phyloP scores from a whole-genome alignment of 495 filamentous ascomycete species.

The Talaromyces wortmannii region DNA sequence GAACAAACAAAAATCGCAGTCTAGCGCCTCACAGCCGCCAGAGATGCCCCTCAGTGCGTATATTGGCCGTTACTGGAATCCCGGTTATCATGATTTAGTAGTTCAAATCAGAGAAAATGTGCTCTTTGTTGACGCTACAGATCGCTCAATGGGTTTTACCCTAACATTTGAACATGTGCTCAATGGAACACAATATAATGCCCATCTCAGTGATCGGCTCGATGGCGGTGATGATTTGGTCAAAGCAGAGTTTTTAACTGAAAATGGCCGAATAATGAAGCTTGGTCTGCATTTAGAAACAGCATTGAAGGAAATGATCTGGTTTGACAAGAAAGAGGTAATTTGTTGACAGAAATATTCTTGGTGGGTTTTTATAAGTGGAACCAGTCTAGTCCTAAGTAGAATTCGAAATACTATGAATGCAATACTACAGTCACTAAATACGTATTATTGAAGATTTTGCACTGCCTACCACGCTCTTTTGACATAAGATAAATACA shows the following conservation, averaged over 20 bases:
- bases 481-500: no score
- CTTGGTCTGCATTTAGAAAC: constrained; percentile 17
- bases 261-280: constrained; percentile 10
- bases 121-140: constrained; percentile 26
- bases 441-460: no score
- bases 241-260: constrained; percentile 13
- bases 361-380: no score
- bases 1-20: not conserved
- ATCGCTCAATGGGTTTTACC: constrained; percentile 18
- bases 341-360: not conserved
- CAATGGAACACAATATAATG: constrained; percentile 3
- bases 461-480: no score
- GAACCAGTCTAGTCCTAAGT: no score
- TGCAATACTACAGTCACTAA: no score
- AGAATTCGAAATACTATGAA: no score
- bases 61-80: constrained; percentile 9
- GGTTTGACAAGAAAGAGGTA: constrained; percentile 16
- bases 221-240: constrained; percentile 5
- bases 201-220: not conserved
- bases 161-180: constrained; percentile 8
- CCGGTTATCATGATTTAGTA: constrained; percentile 9
- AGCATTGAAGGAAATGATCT: constrained; percentile 14
- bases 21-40: not conserved
- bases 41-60: constrained; percentile 7
- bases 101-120: constrained; percentile 13